Base-by-base conservation (phyloP, 2,329 filamentous ascomycete genomes). In the Calonectria fujianensis region DNA sequence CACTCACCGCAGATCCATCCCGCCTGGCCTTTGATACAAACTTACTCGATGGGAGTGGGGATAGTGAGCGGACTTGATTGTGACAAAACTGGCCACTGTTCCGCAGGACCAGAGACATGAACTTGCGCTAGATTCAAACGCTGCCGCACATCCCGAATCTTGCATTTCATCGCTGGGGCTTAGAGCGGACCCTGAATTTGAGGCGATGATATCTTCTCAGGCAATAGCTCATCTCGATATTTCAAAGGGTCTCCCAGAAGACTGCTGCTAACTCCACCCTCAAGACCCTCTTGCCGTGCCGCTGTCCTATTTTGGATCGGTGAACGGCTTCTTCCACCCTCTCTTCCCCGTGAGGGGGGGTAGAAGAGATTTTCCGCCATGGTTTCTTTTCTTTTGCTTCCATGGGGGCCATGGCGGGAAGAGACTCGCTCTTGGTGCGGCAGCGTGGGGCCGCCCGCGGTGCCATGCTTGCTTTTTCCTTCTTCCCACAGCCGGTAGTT, bases 401-500 rank as follows among this genome's bases (percentile, higher is more conserved):
- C 76, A 75, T 71, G 76, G 72, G 72, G 75, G 71, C 70, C 74
- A 74, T 69, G 64, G 64, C 64, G 72, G 77, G 70, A 75, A 75
- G 74, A 72, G 66, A 37, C 72, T 77, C 74, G 74, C 61, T 61
- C 74, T 76, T 70, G 67, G 57, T 66, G 59, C 61, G 64, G 69
- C 61, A 74, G 70, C 72, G 71, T 78, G 75, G 77, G 72, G 77
- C 76, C 75, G 75, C 65, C 77, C 65, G 73, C 75, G 65, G 35
- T 50, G 48, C 51, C 63, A 67, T 71, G 65, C 51, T 76, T 81
- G 74, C 70, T 79, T 81, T 79, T 79, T 68, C 54, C 41, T 68
- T 39, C 35, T 54, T 54, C 63, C 77, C 69, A 72, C 69, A 73
- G 69, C 66, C 80, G 79, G 80, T 80, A 81, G 79, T 79, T 81